Percentiles rank a stretch among this genome's conserved stretches.
These are phyloP conservation scores for Strigomonas culicis DNA, from an alignment of 208 protist species.

Conservation along the genomic window DNA sequence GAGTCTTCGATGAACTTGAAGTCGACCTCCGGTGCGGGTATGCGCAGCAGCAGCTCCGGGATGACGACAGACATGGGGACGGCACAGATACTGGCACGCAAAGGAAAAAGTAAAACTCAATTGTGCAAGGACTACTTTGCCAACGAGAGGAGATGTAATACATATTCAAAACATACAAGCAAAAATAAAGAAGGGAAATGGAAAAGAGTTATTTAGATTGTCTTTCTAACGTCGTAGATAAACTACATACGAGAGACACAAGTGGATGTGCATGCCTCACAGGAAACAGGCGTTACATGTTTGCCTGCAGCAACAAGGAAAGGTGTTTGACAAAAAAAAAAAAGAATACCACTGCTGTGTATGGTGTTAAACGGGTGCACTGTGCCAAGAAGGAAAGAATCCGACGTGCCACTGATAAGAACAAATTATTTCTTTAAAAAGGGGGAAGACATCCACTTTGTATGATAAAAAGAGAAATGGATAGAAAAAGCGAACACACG, in stretches of 20 bases:
- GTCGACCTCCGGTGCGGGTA: slow-evolving; percentile 47
- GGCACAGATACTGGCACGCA: neutral
- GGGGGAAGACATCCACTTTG: too few species aligned
- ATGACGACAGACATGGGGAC: slow-evolving; percentile 6
- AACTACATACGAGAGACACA: too few species aligned
- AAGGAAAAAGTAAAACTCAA: too few species aligned
- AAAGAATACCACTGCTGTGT: too few species aligned
- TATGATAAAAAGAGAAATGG: neutral
- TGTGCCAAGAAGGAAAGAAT: neutral
- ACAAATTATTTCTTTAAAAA: too few species aligned
- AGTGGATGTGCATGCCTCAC: too few species aligned
- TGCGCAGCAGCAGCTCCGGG: slow-evolving; percentile 46
- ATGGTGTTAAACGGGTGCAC: neutral
- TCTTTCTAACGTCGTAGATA: too few species aligned
- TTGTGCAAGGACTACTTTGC: too few species aligned
- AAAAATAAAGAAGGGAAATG: neutral
- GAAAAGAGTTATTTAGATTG: neutral
- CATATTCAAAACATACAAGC: neutral
- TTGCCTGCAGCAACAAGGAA: too few species aligned
- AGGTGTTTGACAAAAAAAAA: too few species aligned
- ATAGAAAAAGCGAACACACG: neutral
- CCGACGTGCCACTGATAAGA: too few species aligned
- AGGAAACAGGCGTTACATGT: too few species aligned
- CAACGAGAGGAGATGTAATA: slow-evolving; percentile 7
- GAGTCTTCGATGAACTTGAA: slow-evolving; percentile 28